Evolutionary conservation across 371 early-diverging fungal genomes (phyloP).

Genomic region (Zopfochytrium polystomum): DNA sequence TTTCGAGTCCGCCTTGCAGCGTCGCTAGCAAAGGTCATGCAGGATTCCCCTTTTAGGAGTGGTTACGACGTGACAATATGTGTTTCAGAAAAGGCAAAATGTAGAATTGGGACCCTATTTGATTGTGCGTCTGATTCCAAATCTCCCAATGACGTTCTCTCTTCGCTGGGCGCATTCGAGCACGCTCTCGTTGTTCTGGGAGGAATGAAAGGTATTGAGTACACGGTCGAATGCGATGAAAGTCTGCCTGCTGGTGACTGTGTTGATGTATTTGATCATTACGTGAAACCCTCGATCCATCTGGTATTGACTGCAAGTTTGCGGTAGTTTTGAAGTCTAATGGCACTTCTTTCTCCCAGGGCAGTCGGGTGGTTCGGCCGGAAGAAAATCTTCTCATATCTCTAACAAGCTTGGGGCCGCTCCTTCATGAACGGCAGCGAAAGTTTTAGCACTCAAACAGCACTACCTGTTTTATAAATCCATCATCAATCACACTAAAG

Average conservation of each 20-base stretch:
- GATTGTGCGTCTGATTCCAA: slow-evolving; percentile 24
- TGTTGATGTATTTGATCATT: too few species aligned
- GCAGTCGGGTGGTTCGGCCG: too few species aligned
- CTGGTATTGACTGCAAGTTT: too few species aligned
- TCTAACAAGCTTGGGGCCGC: too few species aligned
- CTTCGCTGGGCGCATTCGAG: slow-evolving; percentile 27
- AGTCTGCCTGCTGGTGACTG: slow-evolving; percentile 56
- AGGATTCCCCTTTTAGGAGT: slow-evolving; percentile 59
- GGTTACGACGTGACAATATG: slow-evolving; percentile 72
- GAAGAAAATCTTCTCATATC: too few species aligned
- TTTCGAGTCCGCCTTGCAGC: slow-evolving; percentile 65
- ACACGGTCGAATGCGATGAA: slow-evolving; percentile 69
- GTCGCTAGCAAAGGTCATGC: slow-evolving; percentile 59
- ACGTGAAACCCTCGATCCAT: too few species aligned
- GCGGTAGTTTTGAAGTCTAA: too few species aligned
- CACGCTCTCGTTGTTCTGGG: slow-evolving; percentile 71
- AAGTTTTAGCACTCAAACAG: too few species aligned
- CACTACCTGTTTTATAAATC: too few species aligned
- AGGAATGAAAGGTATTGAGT: slow-evolving; percentile 65
- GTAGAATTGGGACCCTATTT: slow-evolving; percentile 13
- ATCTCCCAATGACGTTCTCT: slow-evolving; percentile 23
- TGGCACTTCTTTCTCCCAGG: too few species aligned
- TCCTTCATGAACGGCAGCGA: too few species aligned
- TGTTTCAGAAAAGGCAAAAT: slow-evolving; percentile 60
- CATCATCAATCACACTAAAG: too few species aligned